phyloP scores from a whole-genome alignment of 169 alveolate genomes.

The Plasmodium adleri region DNA sequence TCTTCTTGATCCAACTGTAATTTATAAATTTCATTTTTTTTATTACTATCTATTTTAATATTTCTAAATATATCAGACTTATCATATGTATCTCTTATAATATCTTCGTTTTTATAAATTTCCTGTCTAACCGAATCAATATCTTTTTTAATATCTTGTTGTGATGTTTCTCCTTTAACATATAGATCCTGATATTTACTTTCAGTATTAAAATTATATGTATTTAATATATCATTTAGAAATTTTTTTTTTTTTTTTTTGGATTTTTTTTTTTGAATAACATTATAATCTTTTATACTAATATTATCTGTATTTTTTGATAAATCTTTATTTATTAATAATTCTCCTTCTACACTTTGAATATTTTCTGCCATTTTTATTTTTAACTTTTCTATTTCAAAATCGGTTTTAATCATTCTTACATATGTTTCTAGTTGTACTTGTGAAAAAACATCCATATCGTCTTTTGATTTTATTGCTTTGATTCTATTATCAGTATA shows the following conservation, averaged over 20 bases:
- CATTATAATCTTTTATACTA: slow-evolving; percentile 53
- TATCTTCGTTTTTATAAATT: neutral
- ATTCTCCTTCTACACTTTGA: slow-evolving; percentile 65
- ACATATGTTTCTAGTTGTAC: slow-evolving; percentile 89
- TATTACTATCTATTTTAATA: neutral
- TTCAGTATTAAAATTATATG: neutral
- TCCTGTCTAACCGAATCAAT: neutral
- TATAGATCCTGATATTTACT: slow-evolving; percentile 2
- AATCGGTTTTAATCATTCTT: slow-evolving; percentile 85
- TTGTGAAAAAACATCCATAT: slow-evolving; percentile 86
- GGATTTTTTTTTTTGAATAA: slow-evolving; percentile 34
- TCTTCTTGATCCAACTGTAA: neutral
- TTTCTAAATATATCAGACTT: neutral
- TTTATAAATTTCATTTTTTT: neutral
- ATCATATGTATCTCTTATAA: neutral
- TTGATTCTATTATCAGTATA: slow-evolving; percentile 84
- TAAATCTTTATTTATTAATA: slow-evolving; percentile 37
- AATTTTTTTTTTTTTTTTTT: slow-evolving; percentile 33
- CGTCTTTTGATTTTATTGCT: slow-evolving; percentile 83
- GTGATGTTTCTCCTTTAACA: neutral
- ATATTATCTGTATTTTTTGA: slow-evolving; percentile 25
- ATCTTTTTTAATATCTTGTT: neutral
- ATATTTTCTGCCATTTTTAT: slow-evolving; percentile 81
- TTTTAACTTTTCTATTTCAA: slow-evolving; percentile 88
- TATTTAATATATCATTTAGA: slow-evolving; percentile 44